Conservation (phyloP, 23 red algal genomes). For the Gracilaria domingensis region DNA sequence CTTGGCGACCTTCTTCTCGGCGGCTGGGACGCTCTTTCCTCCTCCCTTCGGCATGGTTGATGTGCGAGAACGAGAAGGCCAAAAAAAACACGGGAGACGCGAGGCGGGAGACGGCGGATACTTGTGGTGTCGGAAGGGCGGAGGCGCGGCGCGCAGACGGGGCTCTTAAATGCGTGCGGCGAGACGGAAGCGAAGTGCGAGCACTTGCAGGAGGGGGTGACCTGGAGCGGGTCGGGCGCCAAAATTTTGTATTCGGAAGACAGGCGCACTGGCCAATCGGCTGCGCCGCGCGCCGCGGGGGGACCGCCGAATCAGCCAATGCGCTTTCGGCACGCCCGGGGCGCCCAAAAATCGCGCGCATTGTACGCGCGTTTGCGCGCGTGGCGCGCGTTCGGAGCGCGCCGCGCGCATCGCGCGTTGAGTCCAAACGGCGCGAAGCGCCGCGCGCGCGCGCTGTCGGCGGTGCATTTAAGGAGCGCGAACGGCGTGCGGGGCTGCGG, state of each 20-base stretch:
- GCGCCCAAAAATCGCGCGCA: constrained; percentile 14
- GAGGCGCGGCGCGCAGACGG: neutral
- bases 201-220: constrained; percentile 5
- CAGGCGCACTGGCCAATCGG: constrained; percentile 40
- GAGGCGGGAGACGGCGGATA: neutral
- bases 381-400: no score
- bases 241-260: constrained; percentile 20
- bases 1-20: constrained; percentile 97
- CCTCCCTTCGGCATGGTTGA: constrained; percentile 80
- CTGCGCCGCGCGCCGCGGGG: neutral
- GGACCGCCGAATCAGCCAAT: constrained; percentile 59
- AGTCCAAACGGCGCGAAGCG: no score
- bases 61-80: neutral
- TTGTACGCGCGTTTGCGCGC: neutral
- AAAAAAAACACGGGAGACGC: no score
- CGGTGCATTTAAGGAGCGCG: neutral
- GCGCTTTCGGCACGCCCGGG: neutral
- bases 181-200: neutral
- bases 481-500: no score
- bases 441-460: neutral
- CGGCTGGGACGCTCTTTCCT: constrained; percentile 95
- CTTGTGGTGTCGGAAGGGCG: neutral
- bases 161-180: constrained; percentile 27
- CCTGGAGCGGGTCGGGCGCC: constrained; percentile 33
- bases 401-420: neutral